Evolutionary conservation across 768 basidiomycete genomes (phyloP), one percentile per base, ranked within the genome.

Genomic region (Trametes villosa): DNA sequence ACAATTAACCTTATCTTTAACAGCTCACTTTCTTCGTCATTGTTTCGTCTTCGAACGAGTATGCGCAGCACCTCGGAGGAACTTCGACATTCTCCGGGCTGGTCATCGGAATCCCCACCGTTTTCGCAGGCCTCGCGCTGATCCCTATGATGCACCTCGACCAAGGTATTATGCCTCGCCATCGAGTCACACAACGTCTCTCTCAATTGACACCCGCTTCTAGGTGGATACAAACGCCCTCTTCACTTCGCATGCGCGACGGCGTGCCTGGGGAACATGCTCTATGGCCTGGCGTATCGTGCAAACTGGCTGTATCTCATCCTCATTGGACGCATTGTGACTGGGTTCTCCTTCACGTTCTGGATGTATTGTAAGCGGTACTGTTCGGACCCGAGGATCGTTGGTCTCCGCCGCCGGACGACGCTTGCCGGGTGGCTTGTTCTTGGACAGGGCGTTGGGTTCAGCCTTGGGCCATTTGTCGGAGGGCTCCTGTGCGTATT

Each of bases 361-460:
- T 87, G 83, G 76, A 83, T 91, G 86, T 89, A 88, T 72, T 75
- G 72, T 65, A 89, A 88, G 65, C 80, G 85, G 15, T 89, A 86
- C 68, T 89, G 87, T 69, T 81, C 80, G n/a, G 88, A 89, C 69
- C 81, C 84, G 4, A 82, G 83, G 18, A 80, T 89, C 54, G 84
- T 90, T 41, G 86, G 87, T 27, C 70, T 88, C 26, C 82, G 86
- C 29, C 77, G 83, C 26, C 77, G 87, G 33, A 88, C 86, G 12
- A 85, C 82, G 0, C 79, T 88, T 18, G 85, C 84, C 4, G 80
- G 83, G 18, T 86, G 81, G 81, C 73, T 86, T 22, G 86, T 88
- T 30, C 73, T 88, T 2, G 84, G 86, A 0, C 87, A 88, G 66
- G 85, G 80, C 9, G 59, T 83, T 3, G 87, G 88, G 0, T 81